These are phyloP conservation scores for Tetrahymena borealis DNA, from an alignment of 73 alveolate species.

Conservation along the genomic window DNA sequence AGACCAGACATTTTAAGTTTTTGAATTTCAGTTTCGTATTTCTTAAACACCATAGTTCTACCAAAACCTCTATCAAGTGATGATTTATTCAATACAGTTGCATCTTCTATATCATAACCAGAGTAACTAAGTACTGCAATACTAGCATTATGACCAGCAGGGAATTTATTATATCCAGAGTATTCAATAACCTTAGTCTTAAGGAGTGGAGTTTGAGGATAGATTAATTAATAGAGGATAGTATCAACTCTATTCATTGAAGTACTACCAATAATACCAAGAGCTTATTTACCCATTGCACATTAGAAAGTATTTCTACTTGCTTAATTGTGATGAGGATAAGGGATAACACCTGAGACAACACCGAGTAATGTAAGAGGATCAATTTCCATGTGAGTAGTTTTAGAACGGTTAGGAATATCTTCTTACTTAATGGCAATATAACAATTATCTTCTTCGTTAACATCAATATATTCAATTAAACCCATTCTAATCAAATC, in stretches of 20 bases:
- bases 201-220: slow-evolving; percentile 97
- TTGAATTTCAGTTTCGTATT: slow-evolving; percentile 50
- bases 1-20: slow-evolving; percentile 3
- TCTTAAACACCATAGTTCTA: slow-evolving; percentile 69
- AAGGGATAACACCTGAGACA: slow-evolving; percentile 92
- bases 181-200: slow-evolving; percentile 95
- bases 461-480: slow-evolving; percentile 94
- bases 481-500: slow-evolving; percentile 66
- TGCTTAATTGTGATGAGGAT: slow-evolving; percentile 99
- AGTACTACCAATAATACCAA: slow-evolving; percentile 74
- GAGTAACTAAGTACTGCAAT: slow-evolving; percentile 98
- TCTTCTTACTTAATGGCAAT: slow-evolving; percentile 88
- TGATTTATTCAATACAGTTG: slow-evolving; percentile 89
- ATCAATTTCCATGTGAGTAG: slow-evolving; percentile 99
- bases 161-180: slow-evolving; percentile 85
- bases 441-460: slow-evolving; percentile 95
- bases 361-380: slow-evolving; percentile 95
- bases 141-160: slow-evolving; percentile 99
- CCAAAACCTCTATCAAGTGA: slow-evolving; percentile 99
- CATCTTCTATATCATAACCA: slow-evolving; percentile 99
- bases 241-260: slow-evolving; percentile 81
- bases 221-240: slow-evolving; percentile 81
- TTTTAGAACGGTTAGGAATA: slow-evolving; percentile 45
- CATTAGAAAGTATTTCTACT: slow-evolving; percentile 99
- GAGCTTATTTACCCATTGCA: slow-evolving; percentile 99